Conservation (phyloP, 139 green algal genomes). For the Chlorella vulgaris region DNA sequence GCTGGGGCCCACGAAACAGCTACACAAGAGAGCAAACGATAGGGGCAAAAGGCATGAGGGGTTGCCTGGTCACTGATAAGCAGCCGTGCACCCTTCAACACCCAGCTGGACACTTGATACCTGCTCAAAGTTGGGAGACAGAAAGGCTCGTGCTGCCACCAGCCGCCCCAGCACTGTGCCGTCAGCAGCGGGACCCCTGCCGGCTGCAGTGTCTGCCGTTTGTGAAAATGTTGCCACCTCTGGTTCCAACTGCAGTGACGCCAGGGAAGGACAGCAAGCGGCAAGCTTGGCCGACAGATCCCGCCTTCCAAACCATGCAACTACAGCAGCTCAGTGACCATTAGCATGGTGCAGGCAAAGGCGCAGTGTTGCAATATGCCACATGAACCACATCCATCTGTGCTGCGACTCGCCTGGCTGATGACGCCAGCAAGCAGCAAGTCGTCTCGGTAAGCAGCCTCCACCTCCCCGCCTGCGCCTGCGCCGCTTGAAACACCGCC, state of each 20-base stretch:
- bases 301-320: no score
- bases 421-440: constrained; percentile 34
- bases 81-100: no score
- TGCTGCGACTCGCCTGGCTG: constrained; percentile 7
- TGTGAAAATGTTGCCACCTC: not conserved
- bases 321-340: no score
- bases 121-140: constrained; percentile 36
- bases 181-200: not conserved
- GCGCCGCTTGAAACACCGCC: not conserved
- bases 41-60: not conserved
- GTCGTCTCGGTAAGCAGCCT: constrained; percentile 14
- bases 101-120: no score
- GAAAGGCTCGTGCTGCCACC: constrained; percentile 32
- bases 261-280: not conserved
- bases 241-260: constrained; percentile 13
- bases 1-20: constrained; percentile 18
- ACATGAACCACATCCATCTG: not conserved
- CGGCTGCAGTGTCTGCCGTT: not conserved
- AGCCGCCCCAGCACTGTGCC: constrained; percentile 15
- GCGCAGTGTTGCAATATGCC: not conserved
- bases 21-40: not conserved
- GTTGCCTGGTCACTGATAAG: no score
- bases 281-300: not conserved
- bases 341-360: no score
- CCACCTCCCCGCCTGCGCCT: not conserved